phyloP scores from a whole-genome alignment of 345 rosid genomes.

The Clarkia xantiana region DNA sequence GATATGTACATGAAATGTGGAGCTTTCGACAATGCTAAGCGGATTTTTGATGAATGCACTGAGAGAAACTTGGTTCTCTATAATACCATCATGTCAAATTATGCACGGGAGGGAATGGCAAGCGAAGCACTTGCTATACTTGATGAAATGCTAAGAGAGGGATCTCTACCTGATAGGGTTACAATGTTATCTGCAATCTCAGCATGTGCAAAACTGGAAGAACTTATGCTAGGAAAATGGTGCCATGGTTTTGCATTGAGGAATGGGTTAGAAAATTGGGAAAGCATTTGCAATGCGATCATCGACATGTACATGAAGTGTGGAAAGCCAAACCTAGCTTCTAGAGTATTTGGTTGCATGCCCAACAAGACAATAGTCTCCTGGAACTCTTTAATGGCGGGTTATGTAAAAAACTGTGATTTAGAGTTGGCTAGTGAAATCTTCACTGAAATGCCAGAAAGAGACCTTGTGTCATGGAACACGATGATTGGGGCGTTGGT shows the following conservation, averaged over 20 bases:
- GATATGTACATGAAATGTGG: slow-evolving; percentile 70
- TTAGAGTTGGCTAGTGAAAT: slow-evolving; percentile 35
- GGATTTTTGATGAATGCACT: slow-evolving; percentile 29
- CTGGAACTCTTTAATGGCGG: slow-evolving; percentile 48
- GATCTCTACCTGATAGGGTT: slow-evolving; percentile 39
- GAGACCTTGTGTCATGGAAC: slow-evolving; percentile 48
- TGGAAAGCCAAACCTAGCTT: slow-evolving; percentile 28
- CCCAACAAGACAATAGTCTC: slow-evolving; percentile 39
- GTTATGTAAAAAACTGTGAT: slow-evolving; percentile 32
- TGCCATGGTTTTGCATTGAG: slow-evolving; percentile 52
- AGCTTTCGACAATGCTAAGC: slow-evolving; percentile 27
- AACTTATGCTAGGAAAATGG: slow-evolving; percentile 22
- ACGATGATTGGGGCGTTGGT: slow-evolving; percentile 36
- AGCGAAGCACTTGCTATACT: slow-evolving; percentile 34
- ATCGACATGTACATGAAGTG: slow-evolving; percentile 65
- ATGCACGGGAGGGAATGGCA: slow-evolving; percentile 32
- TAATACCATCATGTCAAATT: slow-evolving; percentile 46
- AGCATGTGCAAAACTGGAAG: slow-evolving; percentile 34
- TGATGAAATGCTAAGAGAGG: slow-evolving; percentile 28
- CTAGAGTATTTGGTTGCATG: slow-evolving; percentile 29
- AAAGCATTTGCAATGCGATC: slow-evolving; percentile 31
- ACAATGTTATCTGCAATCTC: slow-evolving; percentile 40
- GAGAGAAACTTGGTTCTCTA: slow-evolving; percentile 34
- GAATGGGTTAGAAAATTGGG: slow-evolving; percentile 37
- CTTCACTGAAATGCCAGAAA: slow-evolving; percentile 44